A percentile compares a stretch with the other conserved stretches of the same genome.
These are phyloP conservation scores for Eucalyptus pauciflora DNA, from an alignment of 345 rosid species.

Conservation along the genomic window DNA sequence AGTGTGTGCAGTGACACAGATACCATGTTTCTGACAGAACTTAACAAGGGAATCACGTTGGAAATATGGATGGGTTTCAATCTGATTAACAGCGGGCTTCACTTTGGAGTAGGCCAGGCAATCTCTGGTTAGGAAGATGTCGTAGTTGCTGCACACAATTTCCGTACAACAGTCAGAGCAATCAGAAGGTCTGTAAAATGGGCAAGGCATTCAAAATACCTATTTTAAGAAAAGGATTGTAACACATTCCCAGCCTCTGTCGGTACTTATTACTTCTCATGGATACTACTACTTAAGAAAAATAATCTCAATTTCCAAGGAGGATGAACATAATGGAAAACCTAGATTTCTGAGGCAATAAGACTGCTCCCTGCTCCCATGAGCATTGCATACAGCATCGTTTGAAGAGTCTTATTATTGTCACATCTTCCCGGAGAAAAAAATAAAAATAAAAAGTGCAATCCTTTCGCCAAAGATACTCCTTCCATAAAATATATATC, in stretches of 20 bases:
- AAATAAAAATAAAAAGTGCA: neutral
- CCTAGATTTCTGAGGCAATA: neutral
- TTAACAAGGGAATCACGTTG: constrained; percentile 85
- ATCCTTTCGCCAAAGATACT: neutral
- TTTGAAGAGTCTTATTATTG: neutral
- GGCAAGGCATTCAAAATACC: neutral
- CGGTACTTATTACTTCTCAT: neutral
- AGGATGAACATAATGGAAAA: neutral
- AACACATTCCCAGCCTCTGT: neutral
- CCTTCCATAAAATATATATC: neutral
- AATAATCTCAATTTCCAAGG: neutral
- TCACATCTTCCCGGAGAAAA: neutral
- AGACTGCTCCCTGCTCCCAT: neutral
- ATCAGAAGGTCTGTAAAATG: neutral
- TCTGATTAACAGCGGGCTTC: constrained; percentile 96
- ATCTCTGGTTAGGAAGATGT: constrained; percentile 75
- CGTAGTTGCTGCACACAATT: constrained; percentile 59
- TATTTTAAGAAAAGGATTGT: neutral
- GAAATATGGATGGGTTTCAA: constrained; percentile 87
- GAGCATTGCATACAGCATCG: neutral
- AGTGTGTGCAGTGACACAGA: constrained; percentile 79
- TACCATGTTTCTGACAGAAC: constrained; percentile 82
- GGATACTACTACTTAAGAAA: neutral
- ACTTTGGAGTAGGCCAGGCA: constrained; percentile 87
- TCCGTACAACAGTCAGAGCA: neutral